These are phyloP conservation scores for Polygonum maritimum DNA, from an alignment of 148 eudicot species.

Conservation along the genomic window DNA sequence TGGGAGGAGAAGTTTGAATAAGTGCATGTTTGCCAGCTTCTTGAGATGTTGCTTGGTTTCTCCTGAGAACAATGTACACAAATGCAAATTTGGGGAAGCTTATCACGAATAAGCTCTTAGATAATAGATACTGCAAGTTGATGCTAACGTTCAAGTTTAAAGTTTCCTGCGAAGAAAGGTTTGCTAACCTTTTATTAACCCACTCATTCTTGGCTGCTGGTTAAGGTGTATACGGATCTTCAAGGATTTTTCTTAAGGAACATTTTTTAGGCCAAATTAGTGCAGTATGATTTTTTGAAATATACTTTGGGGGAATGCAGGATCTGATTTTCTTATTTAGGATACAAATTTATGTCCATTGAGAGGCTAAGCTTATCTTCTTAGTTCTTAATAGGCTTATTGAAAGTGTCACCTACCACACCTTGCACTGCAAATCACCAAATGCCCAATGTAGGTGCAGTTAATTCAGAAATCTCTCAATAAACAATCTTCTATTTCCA, in stretches of 20 bases:
- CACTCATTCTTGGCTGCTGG: neutral
- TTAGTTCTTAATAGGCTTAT: neutral
- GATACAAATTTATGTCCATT: neutral
- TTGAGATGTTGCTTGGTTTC: neutral
- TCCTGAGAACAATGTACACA: neutral
- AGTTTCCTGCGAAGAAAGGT: neutral
- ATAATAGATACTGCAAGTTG: neutral
- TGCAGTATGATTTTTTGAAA: neutral
- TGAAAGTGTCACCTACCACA: neutral
- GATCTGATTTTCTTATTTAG: neutral
- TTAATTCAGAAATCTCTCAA: neutral
- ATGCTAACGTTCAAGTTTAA: neutral
- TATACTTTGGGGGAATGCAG: neutral
- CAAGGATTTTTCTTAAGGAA: neutral
- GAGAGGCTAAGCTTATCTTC: neutral
- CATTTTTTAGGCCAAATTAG: neutral
- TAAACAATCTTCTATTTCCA: neutral
- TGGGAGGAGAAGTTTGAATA: neutral
- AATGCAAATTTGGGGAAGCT: neutral
- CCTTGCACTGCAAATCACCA: neutral
- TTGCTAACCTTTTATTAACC: neutral
- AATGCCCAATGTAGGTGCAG: neutral
- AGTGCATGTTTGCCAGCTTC: neutral
- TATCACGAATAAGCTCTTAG: neutral
- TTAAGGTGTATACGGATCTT: neutral